Evolutionary conservation across 179 eudicot species (phyloP).

Genomic region (Silene noctiflora): DNA sequence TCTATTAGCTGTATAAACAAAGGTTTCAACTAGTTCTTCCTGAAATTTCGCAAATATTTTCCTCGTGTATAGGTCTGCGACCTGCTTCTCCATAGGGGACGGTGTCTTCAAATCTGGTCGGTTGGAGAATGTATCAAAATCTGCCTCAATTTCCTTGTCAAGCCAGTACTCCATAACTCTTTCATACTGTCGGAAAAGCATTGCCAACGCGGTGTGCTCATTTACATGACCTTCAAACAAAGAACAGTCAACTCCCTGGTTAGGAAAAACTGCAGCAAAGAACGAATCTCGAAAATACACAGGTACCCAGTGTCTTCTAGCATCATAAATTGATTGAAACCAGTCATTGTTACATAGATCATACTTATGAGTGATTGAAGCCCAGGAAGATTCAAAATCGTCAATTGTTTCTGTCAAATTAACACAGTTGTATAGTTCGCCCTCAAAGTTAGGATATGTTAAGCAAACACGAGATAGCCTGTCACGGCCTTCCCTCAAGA

Average conservation of each 20-base stretch:
- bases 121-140: slow-evolving; percentile 61
- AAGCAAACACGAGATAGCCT: slow-evolving; percentile 58
- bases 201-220: slow-evolving; percentile 69
- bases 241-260: slow-evolving; percentile 52
- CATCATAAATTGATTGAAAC: slow-evolving; percentile 64
- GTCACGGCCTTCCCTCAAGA: slow-evolving; percentile 74
- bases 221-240: slow-evolving; percentile 76
- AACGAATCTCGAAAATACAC: slow-evolving; percentile 78
- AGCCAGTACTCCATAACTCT: slow-evolving; percentile 73
- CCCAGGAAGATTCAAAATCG: slow-evolving; percentile 85
- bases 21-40: slow-evolving; percentile 88
- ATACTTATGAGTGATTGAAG: slow-evolving; percentile 56
- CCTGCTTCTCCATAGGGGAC: slow-evolving; percentile 93
- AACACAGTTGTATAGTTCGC: slow-evolving; percentile 71
- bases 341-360: slow-evolving; percentile 68
- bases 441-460: slow-evolving; percentile 63
- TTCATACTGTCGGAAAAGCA: slow-evolving; percentile 87
- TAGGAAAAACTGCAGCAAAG: slow-evolving; percentile 59
- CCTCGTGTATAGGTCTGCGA: slow-evolving; percentile 68
- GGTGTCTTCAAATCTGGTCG: slow-evolving; percentile 72
- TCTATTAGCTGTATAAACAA: slow-evolving; percentile 81
- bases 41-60: slow-evolving; percentile 76
- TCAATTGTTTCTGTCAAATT: slow-evolving; percentile 73
- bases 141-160: slow-evolving; percentile 79
- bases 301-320: slow-evolving; percentile 72